A percentile compares a stretch with the other conserved stretches of the same genome.
phyloP scores from a whole-genome alignment of 2,329 filamentous ascomycete species.

The Rachicladosporium sp. region DNA sequence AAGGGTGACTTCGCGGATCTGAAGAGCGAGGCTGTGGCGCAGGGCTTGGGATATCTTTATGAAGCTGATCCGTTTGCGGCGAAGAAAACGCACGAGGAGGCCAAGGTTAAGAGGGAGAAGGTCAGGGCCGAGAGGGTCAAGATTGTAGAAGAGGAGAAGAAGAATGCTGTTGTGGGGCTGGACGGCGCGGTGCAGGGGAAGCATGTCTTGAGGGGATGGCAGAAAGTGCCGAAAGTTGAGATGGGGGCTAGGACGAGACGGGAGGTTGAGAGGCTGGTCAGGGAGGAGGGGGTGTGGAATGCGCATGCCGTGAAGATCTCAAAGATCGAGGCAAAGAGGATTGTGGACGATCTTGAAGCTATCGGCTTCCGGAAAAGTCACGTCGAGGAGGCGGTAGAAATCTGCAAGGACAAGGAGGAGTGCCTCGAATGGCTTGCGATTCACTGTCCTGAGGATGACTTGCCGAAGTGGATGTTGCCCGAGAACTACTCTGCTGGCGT shows the following conservation, averaged over 20 bases:
- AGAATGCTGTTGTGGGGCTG: slow-evolving; percentile 40
- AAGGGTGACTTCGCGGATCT: slow-evolving; percentile 72
- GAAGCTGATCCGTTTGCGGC: slow-evolving; percentile 87
- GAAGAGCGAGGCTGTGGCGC: slow-evolving; percentile 68
- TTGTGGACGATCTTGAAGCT: slow-evolving; percentile 62
- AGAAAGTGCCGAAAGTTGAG: slow-evolving; percentile 75
- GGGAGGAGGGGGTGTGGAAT: slow-evolving; percentile 76
- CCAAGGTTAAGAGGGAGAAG: slow-evolving; percentile 64
- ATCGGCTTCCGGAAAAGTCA: slow-evolving; percentile 84
- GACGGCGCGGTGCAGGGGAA: slow-evolving; percentile 26
- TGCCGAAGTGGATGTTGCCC: slow-evolving; percentile 85
- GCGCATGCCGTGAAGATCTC: slow-evolving; percentile 59
- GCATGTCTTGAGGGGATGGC: slow-evolving; percentile 55
- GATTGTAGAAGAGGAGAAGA: slow-evolving; percentile 39
- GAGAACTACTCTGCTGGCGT: slow-evolving; percentile 87
- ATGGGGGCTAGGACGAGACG: slow-evolving; percentile 73
- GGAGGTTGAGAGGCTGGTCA: slow-evolving; percentile 67
- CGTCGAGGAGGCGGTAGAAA: slow-evolving; percentile 70
- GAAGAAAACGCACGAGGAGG: slow-evolving; percentile 65
- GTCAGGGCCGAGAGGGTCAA: slow-evolving; percentile 60
- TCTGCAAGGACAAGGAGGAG: slow-evolving; percentile 87
- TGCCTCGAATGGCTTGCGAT: slow-evolving; percentile 91
- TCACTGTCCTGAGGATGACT: slow-evolving; percentile 90
- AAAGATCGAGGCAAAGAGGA: slow-evolving; percentile 40
- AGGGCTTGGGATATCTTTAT: slow-evolving; percentile 77